These are phyloP conservation scores for Lichtheimia ramosa DNA, from an alignment of 371 early-diverging fungal species.

Conservation along the genomic window DNA sequence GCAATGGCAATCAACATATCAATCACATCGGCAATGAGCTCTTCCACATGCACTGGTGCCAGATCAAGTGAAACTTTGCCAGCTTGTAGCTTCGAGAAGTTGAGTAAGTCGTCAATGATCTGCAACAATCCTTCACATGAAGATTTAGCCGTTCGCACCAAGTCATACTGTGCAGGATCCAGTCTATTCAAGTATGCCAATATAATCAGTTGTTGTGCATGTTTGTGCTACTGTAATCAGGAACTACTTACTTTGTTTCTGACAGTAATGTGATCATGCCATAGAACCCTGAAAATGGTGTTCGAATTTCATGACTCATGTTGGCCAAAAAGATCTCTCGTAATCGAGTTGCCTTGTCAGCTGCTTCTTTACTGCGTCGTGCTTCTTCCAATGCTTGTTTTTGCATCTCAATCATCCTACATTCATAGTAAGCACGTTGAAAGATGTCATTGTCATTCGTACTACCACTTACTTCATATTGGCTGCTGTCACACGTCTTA, in stretches of 20 bases:
- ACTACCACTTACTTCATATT: constrained; percentile 23
- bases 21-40: too few relatives aligned
- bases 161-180: too few relatives aligned
- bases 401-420: constrained; percentile 49
- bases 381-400: constrained; percentile 47
- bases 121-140: too few relatives aligned
- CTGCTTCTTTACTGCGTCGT: constrained; percentile 45
- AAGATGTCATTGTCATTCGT: background rate
- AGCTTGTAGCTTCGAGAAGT: too few relatives aligned
- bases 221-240: too few relatives aligned
- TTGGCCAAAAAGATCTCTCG: constrained; percentile 60
- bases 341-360: constrained; percentile 37
- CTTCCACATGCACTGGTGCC: too few relatives aligned
- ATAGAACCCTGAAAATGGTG: constrained; percentile 61
- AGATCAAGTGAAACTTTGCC: too few relatives aligned
- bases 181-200: too few relatives aligned
- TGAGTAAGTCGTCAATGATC: too few relatives aligned
- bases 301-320: constrained; percentile 58
- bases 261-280: constrained; percentile 59
- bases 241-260: constrained; percentile 35
- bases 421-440: background rate
- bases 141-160: too few relatives aligned
- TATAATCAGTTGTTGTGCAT: too few relatives aligned
- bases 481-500: constrained; percentile 42
- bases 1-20: too few relatives aligned